Percentiles rank a stretch among this genome's conserved stretches.
These are phyloP conservation scores for Ajuga chamaepitys DNA, from an alignment of 257 asterid species.

Conservation along the genomic window DNA sequence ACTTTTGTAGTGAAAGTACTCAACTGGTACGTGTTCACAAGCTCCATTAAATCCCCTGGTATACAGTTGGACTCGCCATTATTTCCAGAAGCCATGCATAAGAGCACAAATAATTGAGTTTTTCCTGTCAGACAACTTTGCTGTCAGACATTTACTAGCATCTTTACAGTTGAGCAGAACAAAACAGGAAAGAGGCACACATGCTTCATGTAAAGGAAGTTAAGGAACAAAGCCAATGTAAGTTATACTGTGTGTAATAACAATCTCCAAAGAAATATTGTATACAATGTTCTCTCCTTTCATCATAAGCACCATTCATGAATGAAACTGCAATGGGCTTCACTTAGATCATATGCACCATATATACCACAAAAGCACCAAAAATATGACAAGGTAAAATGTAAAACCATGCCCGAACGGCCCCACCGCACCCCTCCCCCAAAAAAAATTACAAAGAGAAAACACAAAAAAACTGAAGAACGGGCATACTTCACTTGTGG, in stretches of 20 bases:
- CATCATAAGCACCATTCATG: background rate
- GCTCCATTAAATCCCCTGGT: conserved; percentile 53
- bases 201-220: background rate
- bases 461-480: too few relatives aligned
- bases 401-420: too few relatives aligned
- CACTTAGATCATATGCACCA: background rate
- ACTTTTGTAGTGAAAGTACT: conserved; percentile 81
- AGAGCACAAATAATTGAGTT: conserved; percentile 47
- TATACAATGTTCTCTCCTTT: background rate
- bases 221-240: background rate
- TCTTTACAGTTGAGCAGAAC: background rate
- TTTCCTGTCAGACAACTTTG: conserved; percentile 42
- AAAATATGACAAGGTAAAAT: too few relatives aligned
- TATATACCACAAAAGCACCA: too few relatives aligned
- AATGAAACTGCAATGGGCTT: background rate
- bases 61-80: conserved; percentile 29
- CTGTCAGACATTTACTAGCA: conserved; percentile 9
- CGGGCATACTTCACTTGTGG: background rate
- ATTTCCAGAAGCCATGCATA: conserved; percentile 45
- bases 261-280: background rate
- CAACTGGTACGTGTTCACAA: conserved; percentile 75
- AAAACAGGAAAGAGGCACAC: background rate
- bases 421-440: too few relatives aligned
- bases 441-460: too few relatives aligned
- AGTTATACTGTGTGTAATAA: background rate